Conservation (phyloP, 2,329 filamentous ascomycete species). For the Paracamarosporium sp. region DNA sequence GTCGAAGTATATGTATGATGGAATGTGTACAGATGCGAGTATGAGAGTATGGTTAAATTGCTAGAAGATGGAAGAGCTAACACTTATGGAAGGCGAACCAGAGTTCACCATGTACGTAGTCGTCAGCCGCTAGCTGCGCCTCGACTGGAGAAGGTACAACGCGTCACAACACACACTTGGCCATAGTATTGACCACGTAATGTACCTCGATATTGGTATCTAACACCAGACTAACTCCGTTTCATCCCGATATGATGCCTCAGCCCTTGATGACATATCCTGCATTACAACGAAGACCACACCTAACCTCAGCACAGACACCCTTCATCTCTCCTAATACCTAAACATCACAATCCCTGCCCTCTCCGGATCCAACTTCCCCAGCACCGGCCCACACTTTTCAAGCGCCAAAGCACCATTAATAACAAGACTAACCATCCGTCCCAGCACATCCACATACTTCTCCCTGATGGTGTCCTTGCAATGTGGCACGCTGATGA, state of each 20-base stretch:
- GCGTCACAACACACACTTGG: no score
- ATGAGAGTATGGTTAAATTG: neutral
- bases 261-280: no score
- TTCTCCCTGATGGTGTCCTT: constrained; percentile 24
- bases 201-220: no score
- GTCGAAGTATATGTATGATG: neutral
- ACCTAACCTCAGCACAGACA: no score
- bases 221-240: no score
- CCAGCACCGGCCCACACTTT: constrained; percentile 33
- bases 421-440: constrained; percentile 44
- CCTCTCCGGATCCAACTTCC: constrained; percentile 43
- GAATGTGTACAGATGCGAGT: neutral
- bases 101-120: neutral
- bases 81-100: neutral
- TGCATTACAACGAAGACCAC: no score
- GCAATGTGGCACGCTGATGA: constrained; percentile 35
- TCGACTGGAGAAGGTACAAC: no score
- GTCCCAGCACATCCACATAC: constrained; percentile 42
- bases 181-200: no score
- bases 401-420: constrained; percentile 44
- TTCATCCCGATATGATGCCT: no score
- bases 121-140: neutral
- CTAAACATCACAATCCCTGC: constrained; percentile 48
- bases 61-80: neutral
- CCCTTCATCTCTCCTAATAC: constrained; percentile 26